Evolutionary conservation across 1,284 basidiomycete genomes (phyloP), one percentile per base, ranked within the genome.

Genomic region (Fomes fomentarius): DNA sequence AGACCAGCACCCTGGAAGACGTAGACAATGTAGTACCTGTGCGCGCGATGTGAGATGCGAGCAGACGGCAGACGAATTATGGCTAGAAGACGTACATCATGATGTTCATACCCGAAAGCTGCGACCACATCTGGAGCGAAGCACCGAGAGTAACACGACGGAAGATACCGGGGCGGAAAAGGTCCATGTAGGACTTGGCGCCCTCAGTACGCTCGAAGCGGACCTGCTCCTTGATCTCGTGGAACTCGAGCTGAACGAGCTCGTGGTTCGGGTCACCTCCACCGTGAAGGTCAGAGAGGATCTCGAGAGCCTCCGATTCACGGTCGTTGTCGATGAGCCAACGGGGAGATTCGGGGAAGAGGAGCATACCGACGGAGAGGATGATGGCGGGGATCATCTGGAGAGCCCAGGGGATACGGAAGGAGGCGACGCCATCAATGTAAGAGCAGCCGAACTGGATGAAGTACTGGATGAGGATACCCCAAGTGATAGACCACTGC

Each of bases 241-340:
- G 81, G 64, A 77, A 92, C 69, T 94, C 93, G 57, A 93, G 82
- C 38, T 82, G 74, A 26, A 94, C 92, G 17, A 94, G 78, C 35
- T 84, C 80, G 61, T 86, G 76, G 26, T 76, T 71, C 34, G 69
- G 71, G 66, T 93, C 76, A 22, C 92, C 92, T 35, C 77, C 73
- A 44, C 90, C 92, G 66, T 94, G 92, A 22, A 93, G 80, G 63
- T 92, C 85, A 22, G 90, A 87, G 33, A 94, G 78, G 60, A 94
- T 84, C 58, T 86, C 73, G 28, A 93, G 77, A 0, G 91, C 92
- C 61, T 93, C 90, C 0, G 78, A 79, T 41, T 89, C 82, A 5
- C 76, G 75, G 58, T 74, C 74, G 50, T 83, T 75, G 63, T 90
- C 87, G 52, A 89, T 71, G 39, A 91, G 77, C 80, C 81, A 90